Evolutionary conservation across 495 filamentous ascomycete species (phyloP).

Genomic region (Acidomyces sp.): DNA sequence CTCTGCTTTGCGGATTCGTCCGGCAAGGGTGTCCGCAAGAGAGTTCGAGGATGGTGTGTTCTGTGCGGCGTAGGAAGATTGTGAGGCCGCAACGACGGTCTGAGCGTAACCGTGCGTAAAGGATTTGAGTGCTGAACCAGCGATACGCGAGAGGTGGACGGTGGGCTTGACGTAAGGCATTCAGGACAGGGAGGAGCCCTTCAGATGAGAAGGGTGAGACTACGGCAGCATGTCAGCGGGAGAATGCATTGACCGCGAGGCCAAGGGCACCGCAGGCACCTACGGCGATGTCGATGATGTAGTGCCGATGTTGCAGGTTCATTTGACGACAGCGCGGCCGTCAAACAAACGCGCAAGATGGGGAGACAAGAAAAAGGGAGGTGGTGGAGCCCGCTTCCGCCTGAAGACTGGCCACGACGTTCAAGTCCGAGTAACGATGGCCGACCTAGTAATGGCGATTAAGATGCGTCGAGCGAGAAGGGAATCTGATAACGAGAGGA

Average conservation of each 20-base stretch:
- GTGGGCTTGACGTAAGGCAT: slow-evolving; percentile 66
- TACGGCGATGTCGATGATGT: slow-evolving; percentile 40
- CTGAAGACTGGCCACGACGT: too few relatives aligned
- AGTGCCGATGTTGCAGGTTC: slow-evolving; percentile 46
- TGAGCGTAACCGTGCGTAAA: slow-evolving; percentile 96
- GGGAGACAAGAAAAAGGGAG: neutral
- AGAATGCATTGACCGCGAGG: slow-evolving; percentile 6
- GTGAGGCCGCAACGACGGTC: slow-evolving; percentile 88
- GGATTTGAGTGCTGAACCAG: slow-evolving; percentile 82
- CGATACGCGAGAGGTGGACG: slow-evolving; percentile 73
- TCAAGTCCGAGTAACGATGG: too few relatives aligned
- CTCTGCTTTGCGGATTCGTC: slow-evolving; percentile 16
- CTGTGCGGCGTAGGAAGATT: slow-evolving; percentile 72
- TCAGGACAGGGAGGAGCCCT: slow-evolving; percentile 44
- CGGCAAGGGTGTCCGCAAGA: slow-evolving; percentile 16
- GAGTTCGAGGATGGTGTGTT: slow-evolving; percentile 39
- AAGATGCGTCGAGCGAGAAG: too few relatives aligned
- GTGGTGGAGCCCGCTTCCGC: neutral
- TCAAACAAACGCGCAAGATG: slow-evolving; percentile 48
- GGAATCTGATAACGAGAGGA: neutral
- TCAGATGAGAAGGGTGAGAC: slow-evolving; percentile 34
- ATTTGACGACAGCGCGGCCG: slow-evolving; percentile 46
- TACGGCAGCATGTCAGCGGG: slow-evolving; percentile 14
- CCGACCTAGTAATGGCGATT: too few relatives aligned
- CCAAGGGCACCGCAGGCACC: slow-evolving; percentile 1